These are phyloP conservation scores for Turritis glabra DNA, from an alignment of 345 rosid genomes.

Conservation along the genomic window DNA sequence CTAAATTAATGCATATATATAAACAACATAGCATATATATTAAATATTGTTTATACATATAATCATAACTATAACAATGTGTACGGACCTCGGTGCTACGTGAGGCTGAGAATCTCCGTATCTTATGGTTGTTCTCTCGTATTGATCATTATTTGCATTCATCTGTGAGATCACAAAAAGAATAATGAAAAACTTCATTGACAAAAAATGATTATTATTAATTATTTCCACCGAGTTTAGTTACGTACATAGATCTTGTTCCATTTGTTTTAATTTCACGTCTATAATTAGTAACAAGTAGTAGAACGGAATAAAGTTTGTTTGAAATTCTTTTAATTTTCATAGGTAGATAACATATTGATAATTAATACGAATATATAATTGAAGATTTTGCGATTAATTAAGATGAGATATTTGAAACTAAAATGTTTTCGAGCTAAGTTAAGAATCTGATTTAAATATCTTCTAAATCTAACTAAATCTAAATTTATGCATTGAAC, in stretches of 20 bases:
- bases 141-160: slow-evolving; percentile 55
- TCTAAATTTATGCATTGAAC: slow-evolving; percentile 21
- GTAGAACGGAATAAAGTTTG: not conserved
- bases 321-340: not conserved
- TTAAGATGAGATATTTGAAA: not conserved
- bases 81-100: slow-evolving; percentile 52
- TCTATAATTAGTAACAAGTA: not conserved
- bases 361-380: not conserved
- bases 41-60: not conserved
- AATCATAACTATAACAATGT: not conserved
- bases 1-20: not conserved
- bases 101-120: slow-evolving; percentile 61
- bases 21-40: not conserved
- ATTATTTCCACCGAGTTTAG: not conserved
- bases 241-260: not conserved
- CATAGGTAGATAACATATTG: not conserved
- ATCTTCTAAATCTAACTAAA: slow-evolving; percentile 30
- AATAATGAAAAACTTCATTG: not conserved
- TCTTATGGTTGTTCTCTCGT: slow-evolving; percentile 62
- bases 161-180: slow-evolving; percentile 48
- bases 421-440: not conserved
- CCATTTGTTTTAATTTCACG: not conserved
- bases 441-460: slow-evolving; percentile 3
- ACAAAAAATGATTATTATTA: not conserved
- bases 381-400: not conserved